Evolutionary conservation across 352 stramenopile species (phyloP).

Genomic region (Globisporangium echinulatum): DNA sequence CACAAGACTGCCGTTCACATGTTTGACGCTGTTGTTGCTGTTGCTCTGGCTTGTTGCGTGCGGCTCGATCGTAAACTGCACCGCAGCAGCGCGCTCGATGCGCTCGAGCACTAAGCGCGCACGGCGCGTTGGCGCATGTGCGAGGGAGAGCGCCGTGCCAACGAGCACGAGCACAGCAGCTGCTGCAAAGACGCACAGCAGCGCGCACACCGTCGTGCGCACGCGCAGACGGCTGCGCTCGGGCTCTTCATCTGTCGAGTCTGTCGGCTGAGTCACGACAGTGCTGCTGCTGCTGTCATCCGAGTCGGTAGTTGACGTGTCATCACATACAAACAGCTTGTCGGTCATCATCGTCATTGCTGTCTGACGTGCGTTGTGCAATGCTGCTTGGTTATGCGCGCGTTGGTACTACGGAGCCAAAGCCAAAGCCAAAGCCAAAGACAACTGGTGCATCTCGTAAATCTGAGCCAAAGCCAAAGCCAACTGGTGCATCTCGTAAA

Average conservation of each 20-base stretch:
- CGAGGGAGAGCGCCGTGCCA: not conserved
- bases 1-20: slow-evolving; percentile 13
- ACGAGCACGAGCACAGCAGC: too few relatives aligned
- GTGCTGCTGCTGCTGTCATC: too few relatives aligned
- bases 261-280: not conserved
- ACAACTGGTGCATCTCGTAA: not conserved
- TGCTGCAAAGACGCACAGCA: not conserved
- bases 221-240: not conserved
- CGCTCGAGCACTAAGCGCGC: too few relatives aligned
- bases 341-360: too few relatives aligned
- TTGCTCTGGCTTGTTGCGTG: too few relatives aligned
- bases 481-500: not conserved
- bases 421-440: too few relatives aligned
- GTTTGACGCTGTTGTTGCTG: not conserved
- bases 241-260: not conserved
- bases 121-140: not conserved
- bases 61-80: not conserved
- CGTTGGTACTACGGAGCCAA: too few relatives aligned
- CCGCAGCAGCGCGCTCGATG: not conserved
- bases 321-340: too few relatives aligned
- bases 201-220: not conserved
- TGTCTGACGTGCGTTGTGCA: too few relatives aligned
- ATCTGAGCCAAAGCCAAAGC: not conserved
- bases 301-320: too few relatives aligned
- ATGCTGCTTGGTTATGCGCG: too few relatives aligned